Evolutionary conservation across 2,329 filamentous ascomycete species (phyloP).

Genomic region (Sphaerulina musiva): DNA sequence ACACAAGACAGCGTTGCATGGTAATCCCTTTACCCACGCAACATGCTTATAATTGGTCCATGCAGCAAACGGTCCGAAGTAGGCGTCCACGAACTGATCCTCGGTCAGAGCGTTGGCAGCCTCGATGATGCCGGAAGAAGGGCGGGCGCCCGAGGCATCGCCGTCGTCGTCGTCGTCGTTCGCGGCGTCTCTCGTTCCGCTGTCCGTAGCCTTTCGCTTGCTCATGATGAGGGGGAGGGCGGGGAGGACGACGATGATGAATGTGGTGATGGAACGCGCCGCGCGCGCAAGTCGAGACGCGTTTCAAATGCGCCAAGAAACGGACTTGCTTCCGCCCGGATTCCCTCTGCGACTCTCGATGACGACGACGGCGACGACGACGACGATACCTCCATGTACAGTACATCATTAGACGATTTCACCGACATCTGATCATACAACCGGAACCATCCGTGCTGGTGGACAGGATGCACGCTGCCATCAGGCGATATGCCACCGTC

Average conservation of each 20-base stretch:
- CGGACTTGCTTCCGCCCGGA: neutral
- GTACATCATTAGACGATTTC: no score
- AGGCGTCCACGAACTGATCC: neutral
- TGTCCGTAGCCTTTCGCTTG: constrained; percentile 13
- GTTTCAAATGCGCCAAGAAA: neutral
- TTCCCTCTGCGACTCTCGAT: neutral
- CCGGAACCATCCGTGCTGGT: neutral
- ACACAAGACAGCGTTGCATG: neutral
- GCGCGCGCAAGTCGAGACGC: neutral
- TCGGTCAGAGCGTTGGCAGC: neutral
- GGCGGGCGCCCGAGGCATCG: neutral
- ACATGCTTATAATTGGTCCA: no score
- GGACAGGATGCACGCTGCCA: constrained; percentile 14
- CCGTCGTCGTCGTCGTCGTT: neutral
- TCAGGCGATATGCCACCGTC: constrained; percentile 28
- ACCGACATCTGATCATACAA: no score
- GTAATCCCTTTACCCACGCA: no score
- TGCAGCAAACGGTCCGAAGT: no score
- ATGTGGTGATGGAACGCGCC: neutral
- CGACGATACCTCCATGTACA: neutral
- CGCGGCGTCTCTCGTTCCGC: neutral
- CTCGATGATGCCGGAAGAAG: neutral
- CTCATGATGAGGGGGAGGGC: constrained; percentile 5
- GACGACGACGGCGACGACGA: neutral
- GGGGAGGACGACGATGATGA: neutral